Percentiles rank a stretch among this genome's conserved stretches.
phyloP scores from a whole-genome alignment of 768 basidiomycete species.

The Lactifluus hygrophoroides region DNA sequence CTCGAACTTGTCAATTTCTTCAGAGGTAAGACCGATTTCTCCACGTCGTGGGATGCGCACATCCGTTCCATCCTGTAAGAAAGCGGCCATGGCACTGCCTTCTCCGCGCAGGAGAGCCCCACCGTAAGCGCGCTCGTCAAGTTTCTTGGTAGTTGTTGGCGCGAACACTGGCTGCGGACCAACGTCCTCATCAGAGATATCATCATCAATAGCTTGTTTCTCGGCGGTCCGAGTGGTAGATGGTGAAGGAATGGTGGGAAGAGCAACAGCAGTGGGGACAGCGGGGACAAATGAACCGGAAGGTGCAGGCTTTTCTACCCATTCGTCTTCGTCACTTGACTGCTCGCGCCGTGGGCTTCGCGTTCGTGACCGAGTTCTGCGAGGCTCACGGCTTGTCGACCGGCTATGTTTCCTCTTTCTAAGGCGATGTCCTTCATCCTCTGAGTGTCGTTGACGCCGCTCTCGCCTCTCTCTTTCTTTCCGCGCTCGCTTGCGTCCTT shows the following conservation, averaged over 20 bases:
- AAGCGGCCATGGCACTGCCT: constrained; percentile 97
- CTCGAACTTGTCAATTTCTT: constrained; percentile 84
- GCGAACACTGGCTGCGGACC: constrained; percentile 67
- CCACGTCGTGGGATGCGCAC: constrained; percentile 95
- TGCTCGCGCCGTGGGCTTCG: constrained; percentile 16
- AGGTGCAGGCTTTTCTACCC: constrained; percentile 52
- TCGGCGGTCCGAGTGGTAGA: background rate
- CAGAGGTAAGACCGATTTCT: constrained; percentile 89
- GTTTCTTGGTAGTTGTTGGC: constrained; percentile 32
- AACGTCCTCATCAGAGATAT: constrained; percentile 44
- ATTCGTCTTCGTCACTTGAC: constrained; percentile 43
- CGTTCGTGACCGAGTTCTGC: constrained; percentile 5
- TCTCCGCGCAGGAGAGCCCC: constrained; percentile 88
- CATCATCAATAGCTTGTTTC: background rate
- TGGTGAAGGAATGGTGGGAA: constrained; percentile 3
- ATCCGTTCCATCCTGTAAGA: constrained; percentile 73
- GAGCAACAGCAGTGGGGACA: constrained; percentile 20
- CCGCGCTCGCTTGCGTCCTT: constrained; percentile 49
- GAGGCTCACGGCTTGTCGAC: constrained; percentile 26
- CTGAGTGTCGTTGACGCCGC: constrained; percentile 25
- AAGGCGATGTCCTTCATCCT: constrained; percentile 15
- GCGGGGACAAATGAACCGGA: constrained; percentile 24
- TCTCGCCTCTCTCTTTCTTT: constrained; percentile 40
- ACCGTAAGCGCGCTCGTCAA: constrained; percentile 83
- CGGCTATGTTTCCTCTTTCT: constrained; percentile 27